Evolutionary conservation across 106 monocot species (phyloP).

Genomic region (Xerophyta viscosa): DNA sequence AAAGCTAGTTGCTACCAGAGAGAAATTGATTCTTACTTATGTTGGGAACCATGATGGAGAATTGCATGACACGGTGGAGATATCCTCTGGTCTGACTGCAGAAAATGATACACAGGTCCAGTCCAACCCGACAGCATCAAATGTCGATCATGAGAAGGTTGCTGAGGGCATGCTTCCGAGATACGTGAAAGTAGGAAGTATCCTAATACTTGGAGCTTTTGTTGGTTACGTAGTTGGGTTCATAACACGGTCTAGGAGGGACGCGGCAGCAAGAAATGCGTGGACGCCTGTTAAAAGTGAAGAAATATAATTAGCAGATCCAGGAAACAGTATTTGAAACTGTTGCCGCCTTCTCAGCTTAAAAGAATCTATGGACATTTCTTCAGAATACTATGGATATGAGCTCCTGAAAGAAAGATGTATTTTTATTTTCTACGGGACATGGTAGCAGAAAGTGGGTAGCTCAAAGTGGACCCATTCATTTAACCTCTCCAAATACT

Average conservation of each 20-base stretch:
- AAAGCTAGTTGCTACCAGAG: constrained; percentile 70
- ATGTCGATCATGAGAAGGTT: neutral
- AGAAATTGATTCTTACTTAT: constrained; percentile 70
- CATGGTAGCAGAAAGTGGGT: too few species aligned
- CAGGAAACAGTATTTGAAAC: too few species aligned
- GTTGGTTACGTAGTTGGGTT: constrained; percentile 66
- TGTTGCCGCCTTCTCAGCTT: too few species aligned
- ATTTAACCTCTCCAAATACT: too few species aligned
- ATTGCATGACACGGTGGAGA: constrained; percentile 75
- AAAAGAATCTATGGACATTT: too few species aligned
- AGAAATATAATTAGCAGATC: constrained; percentile 20
- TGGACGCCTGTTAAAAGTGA: constrained; percentile 74
- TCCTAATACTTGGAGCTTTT: constrained; percentile 44
- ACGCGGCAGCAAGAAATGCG: constrained; percentile 17
- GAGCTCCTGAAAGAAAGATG: too few species aligned
- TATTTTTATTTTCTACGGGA: too few species aligned
- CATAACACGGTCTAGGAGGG: constrained; percentile 33
- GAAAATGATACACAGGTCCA: neutral
- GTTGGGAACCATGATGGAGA: constrained; percentile 89
- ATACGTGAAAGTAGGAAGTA: constrained; percentile 32
- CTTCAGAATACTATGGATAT: too few species aligned
- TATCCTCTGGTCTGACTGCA: constrained; percentile 24
- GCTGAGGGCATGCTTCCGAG: neutral
- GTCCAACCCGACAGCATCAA: neutral
- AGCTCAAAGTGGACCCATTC: too few species aligned